A percentile compares a stretch with the other conserved stretches of the same genome.
Evolutionary conservation across 768 basidiomycete genomes (phyloP).

Genomic region (Panellus pusillus): DNA sequence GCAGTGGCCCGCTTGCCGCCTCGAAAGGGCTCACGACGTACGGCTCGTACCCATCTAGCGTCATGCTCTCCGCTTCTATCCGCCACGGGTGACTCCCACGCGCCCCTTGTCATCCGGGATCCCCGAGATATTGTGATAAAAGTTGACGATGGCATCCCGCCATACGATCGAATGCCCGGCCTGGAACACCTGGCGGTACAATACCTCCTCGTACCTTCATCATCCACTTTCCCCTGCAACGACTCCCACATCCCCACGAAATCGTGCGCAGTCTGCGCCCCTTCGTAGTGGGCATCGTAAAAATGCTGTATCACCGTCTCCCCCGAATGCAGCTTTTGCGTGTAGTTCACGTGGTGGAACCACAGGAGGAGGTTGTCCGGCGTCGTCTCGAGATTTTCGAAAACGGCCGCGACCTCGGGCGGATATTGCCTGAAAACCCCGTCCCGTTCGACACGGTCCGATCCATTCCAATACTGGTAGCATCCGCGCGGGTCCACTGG

Average conservation of each 20-base stretch:
- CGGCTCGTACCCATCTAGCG: slow-evolving; percentile 14
- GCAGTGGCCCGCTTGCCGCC: slow-evolving; percentile 13
- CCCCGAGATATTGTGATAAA: slow-evolving; percentile 18
- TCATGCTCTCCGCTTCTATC: slow-evolving; percentile 19
- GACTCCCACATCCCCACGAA: slow-evolving; percentile 16
- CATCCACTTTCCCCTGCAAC: slow-evolving; percentile 17
- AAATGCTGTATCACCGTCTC: slow-evolving; percentile 22
- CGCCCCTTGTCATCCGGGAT: slow-evolving; percentile 17
- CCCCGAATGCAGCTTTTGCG: slow-evolving; percentile 19
- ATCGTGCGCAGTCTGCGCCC: slow-evolving; percentile 15
- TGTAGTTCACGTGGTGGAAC: slow-evolving; percentile 22
- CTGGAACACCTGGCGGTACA: slow-evolving; percentile 19
- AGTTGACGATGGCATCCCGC: slow-evolving; percentile 18
- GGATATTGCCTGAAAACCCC: slow-evolving; percentile 21
- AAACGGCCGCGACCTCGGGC: slow-evolving; percentile 17
- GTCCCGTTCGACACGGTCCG: slow-evolving; percentile 21
- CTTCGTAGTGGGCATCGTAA: slow-evolving; percentile 22
- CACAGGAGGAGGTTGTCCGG: slow-evolving; percentile 18
- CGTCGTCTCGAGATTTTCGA: slow-evolving; percentile 15
- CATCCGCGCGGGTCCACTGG: slow-evolving; percentile 20
- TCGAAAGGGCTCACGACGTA: slow-evolving; percentile 22
- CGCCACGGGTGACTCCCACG: slow-evolving; percentile 19
- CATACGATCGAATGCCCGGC: slow-evolving; percentile 19
- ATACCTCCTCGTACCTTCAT: slow-evolving; percentile 18
- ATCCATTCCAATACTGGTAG: slow-evolving; percentile 18